These are phyloP conservation scores for Globisporangium paddicum DNA, from an alignment of 352 stramenopile species.

Conservation along the genomic window DNA sequence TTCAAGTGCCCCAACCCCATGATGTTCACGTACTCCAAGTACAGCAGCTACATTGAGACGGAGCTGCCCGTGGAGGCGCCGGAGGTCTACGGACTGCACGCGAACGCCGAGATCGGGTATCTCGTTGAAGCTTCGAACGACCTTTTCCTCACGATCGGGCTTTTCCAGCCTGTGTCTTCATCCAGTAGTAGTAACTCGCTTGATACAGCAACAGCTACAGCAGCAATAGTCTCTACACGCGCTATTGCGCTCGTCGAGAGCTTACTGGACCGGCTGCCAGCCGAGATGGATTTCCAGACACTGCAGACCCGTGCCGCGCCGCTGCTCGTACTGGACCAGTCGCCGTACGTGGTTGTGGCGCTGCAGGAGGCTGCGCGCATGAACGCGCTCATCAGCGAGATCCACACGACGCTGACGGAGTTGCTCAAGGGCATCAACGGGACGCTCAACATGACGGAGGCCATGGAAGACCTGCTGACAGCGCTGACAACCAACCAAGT, in stretches of 20 bases:
- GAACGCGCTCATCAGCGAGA: conserved; percentile 57
- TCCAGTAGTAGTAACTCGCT: background rate
- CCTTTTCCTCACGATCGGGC: conserved; percentile 85
- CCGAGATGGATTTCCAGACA: conserved; percentile 48
- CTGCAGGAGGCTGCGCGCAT: conserved; percentile 79
- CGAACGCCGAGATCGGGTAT: conserved; percentile 81
- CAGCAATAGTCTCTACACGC: conserved; percentile 14
- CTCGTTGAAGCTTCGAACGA: conserved; percentile 68
- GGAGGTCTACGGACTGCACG: conserved; percentile 65
- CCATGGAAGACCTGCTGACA: conserved; percentile 85
- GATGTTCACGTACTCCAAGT: conserved; percentile 90
- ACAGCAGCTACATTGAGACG: conserved; percentile 81
- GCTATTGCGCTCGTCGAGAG: conserved; percentile 49
- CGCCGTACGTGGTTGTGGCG: conserved; percentile 80
- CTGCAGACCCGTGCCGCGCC: conserved; percentile 51
- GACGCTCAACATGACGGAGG: conserved; percentile 84
- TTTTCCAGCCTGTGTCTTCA: conserved; percentile 73
- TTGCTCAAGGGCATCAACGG: conserved; percentile 80
- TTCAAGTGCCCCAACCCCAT: conserved; percentile 81
- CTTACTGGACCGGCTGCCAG: conserved; percentile 52
- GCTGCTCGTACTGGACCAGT: conserved; percentile 54
- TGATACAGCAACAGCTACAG: conserved; percentile 5
- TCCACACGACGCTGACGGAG: conserved; percentile 57
- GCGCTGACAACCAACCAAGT: conserved; percentile 72
- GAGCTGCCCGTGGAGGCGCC: conserved; percentile 64